Evolutionary conservation across 2,329 filamentous ascomycete species (phyloP).

Genomic region (Scopulariopsis brevicaulis): DNA sequence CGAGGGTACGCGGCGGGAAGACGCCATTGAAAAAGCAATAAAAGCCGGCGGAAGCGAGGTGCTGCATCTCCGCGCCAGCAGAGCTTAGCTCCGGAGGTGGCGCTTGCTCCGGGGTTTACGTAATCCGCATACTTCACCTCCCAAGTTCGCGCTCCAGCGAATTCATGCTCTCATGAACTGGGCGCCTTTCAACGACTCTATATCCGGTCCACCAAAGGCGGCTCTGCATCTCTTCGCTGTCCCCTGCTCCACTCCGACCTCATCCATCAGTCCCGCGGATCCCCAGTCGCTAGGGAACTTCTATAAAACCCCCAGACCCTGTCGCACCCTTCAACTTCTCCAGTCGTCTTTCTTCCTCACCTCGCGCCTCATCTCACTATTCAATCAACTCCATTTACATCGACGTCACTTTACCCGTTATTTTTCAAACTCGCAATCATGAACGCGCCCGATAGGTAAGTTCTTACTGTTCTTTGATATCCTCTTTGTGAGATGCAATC

Average conservation of each 20-base stretch:
- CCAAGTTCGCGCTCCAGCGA: background rate
- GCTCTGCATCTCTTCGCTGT: background rate
- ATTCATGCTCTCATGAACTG: background rate
- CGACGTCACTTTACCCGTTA: background rate
- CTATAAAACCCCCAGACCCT: background rate
- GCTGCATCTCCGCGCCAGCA: background rate
- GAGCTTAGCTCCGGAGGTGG: background rate
- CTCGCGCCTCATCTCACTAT: background rate
- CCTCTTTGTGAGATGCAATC: background rate
- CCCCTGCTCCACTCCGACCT: background rate
- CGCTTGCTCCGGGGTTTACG: background rate
- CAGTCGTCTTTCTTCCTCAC: background rate
- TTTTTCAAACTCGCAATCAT: conserved; percentile 20
- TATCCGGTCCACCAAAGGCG: background rate
- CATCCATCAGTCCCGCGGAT: background rate
- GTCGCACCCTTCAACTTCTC: background rate
- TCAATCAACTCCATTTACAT: background rate
- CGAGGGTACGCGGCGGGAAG: background rate
- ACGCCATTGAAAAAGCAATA: background rate
- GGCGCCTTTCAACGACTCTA: background rate
- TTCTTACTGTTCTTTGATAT: background rate
- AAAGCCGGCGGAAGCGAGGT: background rate
- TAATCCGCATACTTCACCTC: background rate
- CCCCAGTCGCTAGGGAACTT: background rate
- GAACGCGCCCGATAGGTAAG: conserved; percentile 47